Evolutionary conservation across 2,329 filamentous ascomycete genomes (phyloP), one percentile per base, ranked within the genome.

Genomic region (Trichothecium roseum): DNA sequence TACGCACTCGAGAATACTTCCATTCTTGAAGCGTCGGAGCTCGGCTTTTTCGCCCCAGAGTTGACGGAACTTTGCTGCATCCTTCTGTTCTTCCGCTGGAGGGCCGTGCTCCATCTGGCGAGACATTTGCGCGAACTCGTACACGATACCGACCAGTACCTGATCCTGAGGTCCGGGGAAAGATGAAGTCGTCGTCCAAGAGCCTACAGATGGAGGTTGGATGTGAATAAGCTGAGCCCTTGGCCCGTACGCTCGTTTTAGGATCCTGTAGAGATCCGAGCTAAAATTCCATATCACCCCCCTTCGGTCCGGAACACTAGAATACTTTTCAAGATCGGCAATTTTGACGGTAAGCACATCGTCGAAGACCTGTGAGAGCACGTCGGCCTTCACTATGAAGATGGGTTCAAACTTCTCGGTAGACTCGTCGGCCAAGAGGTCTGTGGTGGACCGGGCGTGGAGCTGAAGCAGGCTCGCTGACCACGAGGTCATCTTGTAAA

Each of bases 1-100:
- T 20, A 96, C 66, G 50, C 84, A 94, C 57, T 98, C 93, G 8
- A 87, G 69, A 45, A 98, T 95, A 47, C 81, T 89, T 16, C 91
- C 91, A 50, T 96, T 87, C 49, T 88, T 93, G 66, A 98, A 98
- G 15, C 91, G 83, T 44, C 91, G 77, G 31, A 98, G 68, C 56
- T 98, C 91, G 2, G 91, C 76, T 54, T 91, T 94, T 8, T 89
- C 81, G 6, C 89, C 91, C 91, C 93, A 98, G 54, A 98, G 96
- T 24, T 80, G 75, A 26, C 85, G 83, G 56, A 95, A 98, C 22
- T 70, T 71, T 8, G 78, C 77, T 17, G 87, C 82, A 43, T 86
- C 84, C 43, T 82, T 78, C 56, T 89, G 87, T 41, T 91, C 74
- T 52, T 96, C 88, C 2, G 86, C 84, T 1, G 81, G 64, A 5